Evolutionary conservation across 192 early-diverging fungal genomes (phyloP), one percentile per base, ranked within the genome.

Genomic region (Backusella australiensis): DNA sequence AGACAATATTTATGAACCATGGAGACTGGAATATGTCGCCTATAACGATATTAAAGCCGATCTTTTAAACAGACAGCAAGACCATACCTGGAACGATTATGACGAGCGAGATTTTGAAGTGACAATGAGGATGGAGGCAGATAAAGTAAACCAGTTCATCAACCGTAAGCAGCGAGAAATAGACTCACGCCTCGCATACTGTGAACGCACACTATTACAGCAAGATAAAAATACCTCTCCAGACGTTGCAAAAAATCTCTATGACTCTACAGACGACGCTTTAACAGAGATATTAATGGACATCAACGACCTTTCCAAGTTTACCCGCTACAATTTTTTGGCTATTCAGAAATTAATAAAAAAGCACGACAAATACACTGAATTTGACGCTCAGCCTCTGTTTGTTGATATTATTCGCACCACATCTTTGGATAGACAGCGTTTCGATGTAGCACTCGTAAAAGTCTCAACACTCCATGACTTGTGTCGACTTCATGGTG

Each of bases 321-420:
- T 81, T 34, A 74, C 80, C 6, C 72, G 80, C 1, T 77, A 77
- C 72, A 96, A 97, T 86, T 90, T 90, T 75, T 91, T 93, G 6
- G 96, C 94, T 39, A 95, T 97, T 80, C 83, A 87, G 85, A 96
- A 97, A 80, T 90, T 96, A 74, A 82, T 96, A 44, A 95, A 97
- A 81, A 96, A 96, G 83, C 96, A 93, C 76, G 94, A 95, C 84
- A 96, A 96, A 76, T 90, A 94, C 12, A 94, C 93, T 9, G 77
- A 83, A 14, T 88, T 86, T 52, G 74, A 81, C n/a, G 39, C 63
- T 19, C 80, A 77, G 11, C 71, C 34, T 46, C 42, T 78, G 17
- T 72, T 81, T 53, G 80, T 81, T 8, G 73, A 71, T 15, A 74
- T 75, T 41, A 67, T 77, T 17, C 72, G 77, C 29, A 52, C 52